A percentile compares a stretch with the other conserved stretches of the same genome.
Evolutionary conservation across 1,284 basidiomycete species (phyloP).

Genomic region (Amylostereum areolatum): DNA sequence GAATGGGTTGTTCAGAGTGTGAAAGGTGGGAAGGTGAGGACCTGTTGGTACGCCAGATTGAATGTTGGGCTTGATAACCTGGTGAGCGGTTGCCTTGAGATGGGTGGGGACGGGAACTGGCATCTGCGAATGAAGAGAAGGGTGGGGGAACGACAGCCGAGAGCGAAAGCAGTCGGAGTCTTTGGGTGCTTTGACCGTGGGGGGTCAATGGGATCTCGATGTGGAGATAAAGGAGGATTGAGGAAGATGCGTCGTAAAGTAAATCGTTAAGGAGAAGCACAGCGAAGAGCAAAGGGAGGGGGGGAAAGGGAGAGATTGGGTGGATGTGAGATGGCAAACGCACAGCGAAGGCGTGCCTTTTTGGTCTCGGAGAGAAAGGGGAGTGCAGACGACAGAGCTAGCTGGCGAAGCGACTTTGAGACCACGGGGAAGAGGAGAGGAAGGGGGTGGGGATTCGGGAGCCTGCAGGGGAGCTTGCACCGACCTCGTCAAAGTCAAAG

Average conservation of each 20-base stretch:
- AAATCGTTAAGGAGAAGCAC: conserved; percentile 31
- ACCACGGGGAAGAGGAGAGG: too few relatives aligned
- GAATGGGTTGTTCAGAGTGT: conserved; percentile 52
- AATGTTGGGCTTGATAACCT: conserved; percentile 50
- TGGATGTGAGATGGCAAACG: conserved; percentile 60
- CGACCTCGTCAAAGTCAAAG: too few relatives aligned
- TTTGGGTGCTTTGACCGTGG: conserved; percentile 4
- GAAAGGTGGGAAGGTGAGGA: conserved; percentile 36
- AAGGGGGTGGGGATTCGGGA: conserved; percentile 4
- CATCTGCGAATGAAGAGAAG: conserved; percentile 50
- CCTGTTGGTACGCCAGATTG: conserved; percentile 35
- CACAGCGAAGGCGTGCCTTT: conserved; percentile 91
- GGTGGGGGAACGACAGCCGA: conserved; percentile 32
- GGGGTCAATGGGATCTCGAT: conserved; percentile 9
- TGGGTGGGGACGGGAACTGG: conserved; percentile 72
- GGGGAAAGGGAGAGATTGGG: conserved; percentile 23
- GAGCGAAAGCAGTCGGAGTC: conserved; percentile 28
- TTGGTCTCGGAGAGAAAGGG: conserved; percentile 18
- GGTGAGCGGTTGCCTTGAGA: conserved; percentile 51
- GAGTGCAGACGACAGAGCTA: background rate
- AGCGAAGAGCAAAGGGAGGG: conserved; percentile 25
- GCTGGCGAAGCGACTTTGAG: background rate
- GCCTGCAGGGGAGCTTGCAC: too few relatives aligned
- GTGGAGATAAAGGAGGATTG: conserved; percentile 14
- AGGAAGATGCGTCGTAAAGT: conserved; percentile 45